Conservation (phyloP, 1,284 basidiomycete genomes). For the Puccinia novopanici region DNA sequence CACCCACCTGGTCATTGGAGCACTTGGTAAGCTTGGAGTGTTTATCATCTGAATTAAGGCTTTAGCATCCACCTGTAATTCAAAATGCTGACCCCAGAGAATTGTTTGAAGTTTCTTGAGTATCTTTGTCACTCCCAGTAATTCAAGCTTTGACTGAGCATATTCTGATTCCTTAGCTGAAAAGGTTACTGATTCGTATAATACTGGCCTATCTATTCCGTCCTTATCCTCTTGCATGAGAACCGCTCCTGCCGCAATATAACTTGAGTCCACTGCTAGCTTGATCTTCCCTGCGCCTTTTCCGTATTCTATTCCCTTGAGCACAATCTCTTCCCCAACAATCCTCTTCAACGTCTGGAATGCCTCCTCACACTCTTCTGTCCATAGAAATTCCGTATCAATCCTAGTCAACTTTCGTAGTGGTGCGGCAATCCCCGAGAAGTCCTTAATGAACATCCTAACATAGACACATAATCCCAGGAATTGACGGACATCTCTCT, state of each 20-base stretch:
- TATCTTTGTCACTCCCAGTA: background rate
- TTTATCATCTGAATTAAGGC: constrained; percentile 36
- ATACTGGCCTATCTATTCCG: background rate
- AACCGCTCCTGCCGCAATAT: constrained; percentile 11
- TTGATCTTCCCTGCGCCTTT: background rate
- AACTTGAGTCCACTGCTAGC: background rate
- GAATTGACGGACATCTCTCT: no score
- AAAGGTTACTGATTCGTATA: no score
- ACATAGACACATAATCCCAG: no score
- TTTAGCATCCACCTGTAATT: constrained; percentile 37
- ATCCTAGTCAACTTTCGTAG: constrained; percentile 18
- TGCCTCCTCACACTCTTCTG: constrained; percentile 5
- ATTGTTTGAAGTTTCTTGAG: constrained; percentile 9
- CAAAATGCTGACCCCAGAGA: no score
- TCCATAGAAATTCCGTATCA: constrained; percentile 13
- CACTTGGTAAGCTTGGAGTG: constrained; percentile 11
- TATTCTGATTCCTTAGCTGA: no score
- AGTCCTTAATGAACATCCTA: constrained; percentile 23
- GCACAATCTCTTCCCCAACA: constrained; percentile 20
- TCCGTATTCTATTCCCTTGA: background rate
- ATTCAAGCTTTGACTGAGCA: background rate
- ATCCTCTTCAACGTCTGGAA: background rate
- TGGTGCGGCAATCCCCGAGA: background rate
- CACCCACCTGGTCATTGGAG: constrained; percentile 12
- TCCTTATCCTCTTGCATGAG: constrained; percentile 16